phyloP scores from a whole-genome alignment of 1,139 yeast genomes.

The Petasospora fabianii region DNA sequence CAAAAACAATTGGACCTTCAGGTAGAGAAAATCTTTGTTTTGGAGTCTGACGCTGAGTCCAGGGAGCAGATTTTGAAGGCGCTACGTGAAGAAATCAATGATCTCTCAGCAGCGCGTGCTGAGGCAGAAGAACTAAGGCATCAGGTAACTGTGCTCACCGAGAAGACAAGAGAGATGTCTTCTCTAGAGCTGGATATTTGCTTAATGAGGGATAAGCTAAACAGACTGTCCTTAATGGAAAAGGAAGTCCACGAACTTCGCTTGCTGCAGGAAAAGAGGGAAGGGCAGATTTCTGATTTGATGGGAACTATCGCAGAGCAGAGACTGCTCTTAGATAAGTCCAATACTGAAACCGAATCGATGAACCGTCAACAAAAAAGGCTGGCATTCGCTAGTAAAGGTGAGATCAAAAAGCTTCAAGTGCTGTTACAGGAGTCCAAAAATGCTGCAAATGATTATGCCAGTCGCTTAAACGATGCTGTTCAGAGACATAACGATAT shows the following conservation, averaged over 20 bases:
- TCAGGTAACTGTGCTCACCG: too few species aligned
- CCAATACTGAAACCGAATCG: not conserved
- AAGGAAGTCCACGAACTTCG: conserved; percentile 1
- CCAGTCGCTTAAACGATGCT: conserved; percentile 10
- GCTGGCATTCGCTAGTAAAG: too few species aligned
- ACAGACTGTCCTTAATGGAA: not conserved
- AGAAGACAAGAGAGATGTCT: too few species aligned
- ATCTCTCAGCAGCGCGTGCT: too few species aligned
- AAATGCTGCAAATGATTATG: conserved; percentile 7
- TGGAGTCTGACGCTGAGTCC: not conserved
- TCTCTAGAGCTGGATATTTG: too few species aligned
- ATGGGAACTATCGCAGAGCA: conserved; percentile 4
- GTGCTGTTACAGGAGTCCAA: conserved; percentile 7
- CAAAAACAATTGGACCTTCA: not conserved
- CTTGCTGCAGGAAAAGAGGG: not conserved
- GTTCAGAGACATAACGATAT: conserved; percentile 7
- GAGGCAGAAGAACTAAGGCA: too few species aligned
- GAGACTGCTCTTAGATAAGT: not conserved
- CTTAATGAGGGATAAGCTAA: too few species aligned
- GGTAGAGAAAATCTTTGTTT: not conserved
- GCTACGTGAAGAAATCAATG: not conserved
- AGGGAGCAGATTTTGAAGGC: not conserved
- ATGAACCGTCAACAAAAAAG: not conserved
- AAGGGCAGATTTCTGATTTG: not conserved
- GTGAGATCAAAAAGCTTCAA: conserved; percentile 1